Evolutionary conservation across 192 early-diverging fungal species (phyloP), one percentile per base, ranked within the genome.

Genomic region (Gamsiella multidivaricata): DNA sequence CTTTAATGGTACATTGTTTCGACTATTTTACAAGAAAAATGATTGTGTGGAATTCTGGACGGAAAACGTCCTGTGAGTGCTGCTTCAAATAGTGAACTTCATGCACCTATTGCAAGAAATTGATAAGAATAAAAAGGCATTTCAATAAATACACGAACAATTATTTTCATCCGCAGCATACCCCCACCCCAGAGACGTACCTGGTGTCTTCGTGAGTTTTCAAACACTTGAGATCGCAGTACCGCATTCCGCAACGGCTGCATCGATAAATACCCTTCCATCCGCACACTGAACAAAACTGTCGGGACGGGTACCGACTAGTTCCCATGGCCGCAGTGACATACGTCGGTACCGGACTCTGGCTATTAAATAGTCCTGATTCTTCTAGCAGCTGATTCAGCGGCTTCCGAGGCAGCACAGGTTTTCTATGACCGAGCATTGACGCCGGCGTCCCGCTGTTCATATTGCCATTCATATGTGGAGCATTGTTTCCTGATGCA

Each of bases 251-350:
- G 43, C 90, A 91, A 36, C 85, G 80, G 20, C 83, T 70, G 57
- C 90, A 91, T 11, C 81, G 83, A 59, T 91, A 91, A 0, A 70
- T 55, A 9, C 90, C 88, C 50, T 69, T 70, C 65, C 87, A 91
- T 6, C 90, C 89, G 58, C 90, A 91, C 0, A 91, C 85, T 0
- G 88, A 87, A 60, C 90, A 91, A 79, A 91, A 91, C 26, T 82
- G 71, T 20, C 90, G 65, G 28, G 57, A 53, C 7, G 84, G 81
- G 32, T 82, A 76, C 3, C 39, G 45, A 42, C 81, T 81, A 0
- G 82, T 82, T 2, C 67, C 79, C 45, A 80, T 67, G 3, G 65
- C 49, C 17, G 83, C 83, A 7, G 80, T 80, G 10, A 82, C 25
- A 51, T 86, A 86, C 2, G 61, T 61, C 0, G 70, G 75, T 23